These are phyloP conservation scores for Curvularia verruculosa DNA, from an alignment of 2,329 filamentous ascomycete genomes.

Conservation along the genomic window DNA sequence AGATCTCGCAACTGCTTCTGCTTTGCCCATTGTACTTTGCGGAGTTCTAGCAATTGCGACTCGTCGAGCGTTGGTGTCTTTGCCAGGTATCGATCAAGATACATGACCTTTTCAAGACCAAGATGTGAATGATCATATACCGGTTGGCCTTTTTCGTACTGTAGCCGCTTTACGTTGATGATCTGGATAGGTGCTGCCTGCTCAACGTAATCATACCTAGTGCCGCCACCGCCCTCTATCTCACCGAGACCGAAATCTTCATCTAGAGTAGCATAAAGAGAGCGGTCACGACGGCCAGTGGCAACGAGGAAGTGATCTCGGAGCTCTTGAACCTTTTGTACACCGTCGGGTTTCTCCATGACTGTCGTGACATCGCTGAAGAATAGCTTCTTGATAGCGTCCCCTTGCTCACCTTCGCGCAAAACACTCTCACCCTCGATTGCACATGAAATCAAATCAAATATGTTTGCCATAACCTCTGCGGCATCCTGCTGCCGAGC, in stretches of 20 bases:
- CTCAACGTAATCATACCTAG: slow-evolving; percentile 52
- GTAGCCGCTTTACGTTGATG: slow-evolving; percentile 84
- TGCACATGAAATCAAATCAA: slow-evolving; percentile 88
- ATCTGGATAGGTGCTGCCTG: slow-evolving; percentile 85
- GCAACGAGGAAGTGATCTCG: slow-evolving; percentile 69
- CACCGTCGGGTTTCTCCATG: slow-evolving; percentile 45
- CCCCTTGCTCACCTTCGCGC: slow-evolving; percentile 75
- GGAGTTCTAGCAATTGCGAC: slow-evolving; percentile 63
- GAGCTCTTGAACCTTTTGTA: slow-evolving; percentile 60
- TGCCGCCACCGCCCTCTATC: slow-evolving; percentile 54
- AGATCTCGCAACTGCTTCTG: slow-evolving; percentile 67
- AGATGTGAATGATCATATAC: slow-evolving; percentile 66
- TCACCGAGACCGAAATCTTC: slow-evolving; percentile 82
- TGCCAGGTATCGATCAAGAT: slow-evolving; percentile 79
- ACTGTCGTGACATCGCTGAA: slow-evolving; percentile 55
- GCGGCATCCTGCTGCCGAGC: slow-evolving; percentile 89
- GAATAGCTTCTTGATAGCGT: slow-evolving; percentile 68
- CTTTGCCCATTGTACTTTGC: slow-evolving; percentile 76
- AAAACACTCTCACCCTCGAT: slow-evolving; percentile 74
- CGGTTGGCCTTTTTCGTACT: slow-evolving; percentile 63
- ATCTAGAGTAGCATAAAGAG: slow-evolving; percentile 84
- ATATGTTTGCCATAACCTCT: slow-evolving; percentile 91
- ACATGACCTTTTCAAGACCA: slow-evolving; percentile 78
- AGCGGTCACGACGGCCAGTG: slow-evolving; percentile 63
- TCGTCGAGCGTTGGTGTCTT: slow-evolving; percentile 36